A percentile compares a stretch with the other conserved stretches of the same genome.
Evolutionary conservation across 1,284 basidiomycete species (phyloP).

Genomic region (Thelephora terrestris): DNA sequence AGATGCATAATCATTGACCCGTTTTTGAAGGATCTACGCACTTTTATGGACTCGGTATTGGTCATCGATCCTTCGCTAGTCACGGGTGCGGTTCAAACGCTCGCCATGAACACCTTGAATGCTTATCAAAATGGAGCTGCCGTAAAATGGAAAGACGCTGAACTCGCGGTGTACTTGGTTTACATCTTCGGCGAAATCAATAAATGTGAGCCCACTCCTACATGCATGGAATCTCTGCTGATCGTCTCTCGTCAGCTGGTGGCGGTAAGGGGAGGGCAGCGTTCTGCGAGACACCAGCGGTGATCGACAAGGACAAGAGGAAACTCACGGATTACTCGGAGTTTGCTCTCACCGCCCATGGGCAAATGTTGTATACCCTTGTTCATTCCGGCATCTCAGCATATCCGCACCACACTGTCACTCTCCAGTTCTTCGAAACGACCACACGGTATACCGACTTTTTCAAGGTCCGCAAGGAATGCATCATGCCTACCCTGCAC

Average conservation of each 20-base stretch:
- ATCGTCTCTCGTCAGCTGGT: conserved; percentile 33
- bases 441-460: conserved; percentile 90
- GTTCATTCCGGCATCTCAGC: conserved; percentile 77
- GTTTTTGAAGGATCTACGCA: conserved; percentile 58
- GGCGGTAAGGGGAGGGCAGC: conserved; percentile 60
- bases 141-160: conserved; percentile 89
- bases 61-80: conserved; percentile 78
- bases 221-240: neutral
- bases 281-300: conserved; percentile 59
- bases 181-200: conserved; percentile 93
- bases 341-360: conserved; percentile 84
- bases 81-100: conserved; percentile 57
- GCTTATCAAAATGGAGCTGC: conserved; percentile 49
- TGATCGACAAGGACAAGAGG: conserved; percentile 53
- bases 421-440: conserved; percentile 92
- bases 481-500: conserved; percentile 78
- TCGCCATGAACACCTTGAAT: conserved; percentile 65
- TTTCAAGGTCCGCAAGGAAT: conserved; percentile 86
- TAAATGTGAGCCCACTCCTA: conserved; percentile 42
- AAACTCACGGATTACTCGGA: conserved; percentile 71
- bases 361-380: conserved; percentile 81
- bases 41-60: conserved; percentile 74
- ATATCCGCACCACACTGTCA: conserved; percentile 84
- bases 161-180: conserved; percentile 86
- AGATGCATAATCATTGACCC: conserved; percentile 3